Base-by-base conservation (phyloP, 495 filamentous ascomycete genomes). In the Penicillium manginii region DNA sequence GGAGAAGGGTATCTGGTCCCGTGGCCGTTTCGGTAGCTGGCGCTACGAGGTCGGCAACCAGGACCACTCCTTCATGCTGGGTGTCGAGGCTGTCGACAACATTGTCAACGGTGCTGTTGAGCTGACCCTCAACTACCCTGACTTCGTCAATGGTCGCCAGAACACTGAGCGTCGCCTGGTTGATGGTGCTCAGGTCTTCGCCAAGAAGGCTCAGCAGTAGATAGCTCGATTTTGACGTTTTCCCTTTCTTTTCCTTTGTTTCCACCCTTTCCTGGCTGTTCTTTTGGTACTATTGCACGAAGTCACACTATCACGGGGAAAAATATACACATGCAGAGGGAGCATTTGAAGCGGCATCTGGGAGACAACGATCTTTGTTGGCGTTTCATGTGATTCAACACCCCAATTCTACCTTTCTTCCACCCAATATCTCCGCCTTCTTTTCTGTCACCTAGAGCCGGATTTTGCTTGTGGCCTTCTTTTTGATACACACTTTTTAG, bases 51-150 rank as follows among this genome's bases (percentile, higher is more conserved):
- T 93, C 64, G 88, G 89, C 62, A 97, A 97, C 84, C 93, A 97
- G 81, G 93, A 98, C 73, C 94, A 98, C 82, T 91, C 88, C 37
- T 98, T 99, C 81, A 98, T 98, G 94, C 82, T 97, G 46, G 94
- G 94, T 73, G 94, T 97, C 17, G 94, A 99, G 78, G 94, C 94
- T 47, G 93, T 89, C 40, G 94, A 99, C 78, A 84, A 93, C 78
- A 94, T 99, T 72, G 87, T 97, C 69, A 93, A 90, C 76, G 94
- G 94, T 63, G 90, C 90, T 3, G 90, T 92, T 58, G 94, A 99
- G 83, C 78, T 98, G 73, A 99, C 94, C 54, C 86, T 98, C 65
- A 97, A 99, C 83, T 96, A 98, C 78, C 96, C 96, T 46, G 96
- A 99, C 78, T 97, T 98, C 73, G 93, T 99, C 79, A 99, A 99